These are phyloP conservation scores for Pyrus bretschneideri DNA, from an alignment of 306 rosid species.

Conservation along the genomic window DNA sequence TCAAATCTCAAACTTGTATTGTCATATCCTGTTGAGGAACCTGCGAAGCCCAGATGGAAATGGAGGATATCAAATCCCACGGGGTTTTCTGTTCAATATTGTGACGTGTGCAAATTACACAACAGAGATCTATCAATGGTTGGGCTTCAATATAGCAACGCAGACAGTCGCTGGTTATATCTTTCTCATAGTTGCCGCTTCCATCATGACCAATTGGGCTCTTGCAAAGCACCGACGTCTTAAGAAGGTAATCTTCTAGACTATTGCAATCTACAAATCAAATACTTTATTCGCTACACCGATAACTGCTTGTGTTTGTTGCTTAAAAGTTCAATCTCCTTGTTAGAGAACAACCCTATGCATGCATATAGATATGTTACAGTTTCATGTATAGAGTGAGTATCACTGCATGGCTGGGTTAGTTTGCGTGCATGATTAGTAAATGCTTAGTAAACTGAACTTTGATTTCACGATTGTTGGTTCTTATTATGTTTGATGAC, in stretches of 20 bases:
- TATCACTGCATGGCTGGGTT: not conserved
- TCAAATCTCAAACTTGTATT: slow-evolving; percentile 68
- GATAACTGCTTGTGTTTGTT: not conserved
- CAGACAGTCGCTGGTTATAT: slow-evolving; percentile 85
- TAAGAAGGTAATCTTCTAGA: slow-evolving; percentile 57
- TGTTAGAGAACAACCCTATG: not conserved
- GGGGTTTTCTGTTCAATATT: slow-evolving; percentile 81
- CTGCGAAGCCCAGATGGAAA: slow-evolving; percentile 75
- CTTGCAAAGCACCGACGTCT: slow-evolving; percentile 90
- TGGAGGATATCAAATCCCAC: slow-evolving; percentile 92
- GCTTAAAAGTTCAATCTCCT: not conserved
- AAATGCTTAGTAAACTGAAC: not conserved
- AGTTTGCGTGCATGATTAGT: not conserved
- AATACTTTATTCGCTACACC: not conserved
- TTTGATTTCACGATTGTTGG: not conserved
- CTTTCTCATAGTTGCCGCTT: slow-evolving; percentile 64
- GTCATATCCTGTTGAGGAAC: slow-evolving; percentile 77
- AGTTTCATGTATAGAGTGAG: not conserved
- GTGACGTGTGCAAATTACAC: slow-evolving; percentile 97
- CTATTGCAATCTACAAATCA: not conserved
- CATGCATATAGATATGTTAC: not conserved
- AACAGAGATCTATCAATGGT: slow-evolving; percentile 96
- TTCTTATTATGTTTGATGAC: not conserved
- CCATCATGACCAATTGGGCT: slow-evolving; percentile 97
- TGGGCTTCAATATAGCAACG: slow-evolving; percentile 93